A percentile compares a stretch with the other conserved stretches of the same genome.
These are phyloP conservation scores for Starmerella floris DNA, from an alignment of 805 yeast species.

Conservation along the genomic window DNA sequence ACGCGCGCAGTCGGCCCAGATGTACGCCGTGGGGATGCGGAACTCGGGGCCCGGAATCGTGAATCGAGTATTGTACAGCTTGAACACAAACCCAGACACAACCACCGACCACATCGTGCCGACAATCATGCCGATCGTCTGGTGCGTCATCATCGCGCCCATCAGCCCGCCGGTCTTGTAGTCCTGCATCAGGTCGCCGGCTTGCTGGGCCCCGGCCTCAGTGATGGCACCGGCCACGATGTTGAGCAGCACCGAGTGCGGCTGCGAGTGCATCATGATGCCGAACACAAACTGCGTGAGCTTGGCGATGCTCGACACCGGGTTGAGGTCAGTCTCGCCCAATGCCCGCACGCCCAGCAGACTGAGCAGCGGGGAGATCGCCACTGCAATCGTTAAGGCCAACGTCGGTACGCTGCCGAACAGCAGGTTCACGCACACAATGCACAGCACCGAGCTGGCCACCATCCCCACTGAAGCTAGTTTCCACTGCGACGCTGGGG, in stretches of 20 bases:
- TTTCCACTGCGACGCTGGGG: constrained; percentile 9
- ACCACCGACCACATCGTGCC: constrained; percentile 80
- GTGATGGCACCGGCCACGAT: constrained; percentile 93
- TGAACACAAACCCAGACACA: constrained; percentile 69
- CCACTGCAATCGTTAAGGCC: constrained; percentile 52
- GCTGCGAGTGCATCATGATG: constrained; percentile 60
- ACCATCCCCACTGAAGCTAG: constrained; percentile 41
- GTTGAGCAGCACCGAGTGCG: constrained; percentile 72
- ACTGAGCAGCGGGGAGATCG: constrained; percentile 65
- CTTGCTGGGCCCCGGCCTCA: constrained; percentile 98
- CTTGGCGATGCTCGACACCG: constrained; percentile 94
- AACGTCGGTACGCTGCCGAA: constrained; percentile 60
- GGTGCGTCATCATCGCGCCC: constrained; percentile 88
- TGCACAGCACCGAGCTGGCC: constrained; percentile 53
- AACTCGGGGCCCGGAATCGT: constrained; percentile 71
- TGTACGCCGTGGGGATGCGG: constrained; percentile 86
- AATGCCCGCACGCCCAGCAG: constrained; percentile 82
- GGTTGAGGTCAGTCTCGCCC: constrained; percentile 94
- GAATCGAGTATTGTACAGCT: constrained; percentile 66
- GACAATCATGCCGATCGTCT: constrained; percentile 75
- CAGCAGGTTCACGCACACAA: constrained; percentile 47
- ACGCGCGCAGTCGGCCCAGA: constrained; percentile 94
- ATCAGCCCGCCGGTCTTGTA: constrained; percentile 82
- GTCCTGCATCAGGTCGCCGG: constrained; percentile 97
- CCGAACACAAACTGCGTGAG: constrained; percentile 84